Base-by-base conservation (phyloP, 441 rosid species). In the Pelargonium citronellum region DNA sequence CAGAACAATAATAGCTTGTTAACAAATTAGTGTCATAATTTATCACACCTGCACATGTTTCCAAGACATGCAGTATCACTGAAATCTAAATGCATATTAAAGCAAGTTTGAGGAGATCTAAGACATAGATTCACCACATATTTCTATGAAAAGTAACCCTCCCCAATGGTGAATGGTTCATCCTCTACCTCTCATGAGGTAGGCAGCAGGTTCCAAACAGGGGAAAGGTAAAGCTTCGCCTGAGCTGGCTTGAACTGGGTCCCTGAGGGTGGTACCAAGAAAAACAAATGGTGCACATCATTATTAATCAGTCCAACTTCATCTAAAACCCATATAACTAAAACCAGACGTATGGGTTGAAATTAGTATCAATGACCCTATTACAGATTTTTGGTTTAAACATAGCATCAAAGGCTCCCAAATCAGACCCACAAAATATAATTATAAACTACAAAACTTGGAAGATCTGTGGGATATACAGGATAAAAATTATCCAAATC, bases 121-220 rank as follows among this genome's bases (percentile, higher is more conserved):
- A 46, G 19, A 78, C 60, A 66, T 9, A n/a, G 64, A 76, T 70
- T 41, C 68, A 72, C 66, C 41, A 44, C 62, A 63, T 51, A 30
- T 30, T 63, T 55, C 58, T 75, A 55, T 75, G 17, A 64, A 69
- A 77, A 60, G 46, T 66, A 57, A 69, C 71, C 75, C 74, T 74
- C 72, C 78, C 77, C 47, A n/a, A 24, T 7, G 65, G 60, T 69
- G 73, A 68, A 66, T 66, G 71, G 74, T 74, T 79, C 55, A 49
- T 67, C 69, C 74, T 81, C 83, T 81, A 75, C 81, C 82, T 78
- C 86, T 84, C 72, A 75, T 39, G 80, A 79, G 89, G 80, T 74
- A 80, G 86, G 82, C 79, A 83, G 79, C 80, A 70, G 24, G 74
- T 77, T 79, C 80, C 83, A 72, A 79, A 68, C 66, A 76, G 64